Conservation (phyloP, 2,329 filamentous ascomycete genomes). For the Alternaria viburni region DNA sequence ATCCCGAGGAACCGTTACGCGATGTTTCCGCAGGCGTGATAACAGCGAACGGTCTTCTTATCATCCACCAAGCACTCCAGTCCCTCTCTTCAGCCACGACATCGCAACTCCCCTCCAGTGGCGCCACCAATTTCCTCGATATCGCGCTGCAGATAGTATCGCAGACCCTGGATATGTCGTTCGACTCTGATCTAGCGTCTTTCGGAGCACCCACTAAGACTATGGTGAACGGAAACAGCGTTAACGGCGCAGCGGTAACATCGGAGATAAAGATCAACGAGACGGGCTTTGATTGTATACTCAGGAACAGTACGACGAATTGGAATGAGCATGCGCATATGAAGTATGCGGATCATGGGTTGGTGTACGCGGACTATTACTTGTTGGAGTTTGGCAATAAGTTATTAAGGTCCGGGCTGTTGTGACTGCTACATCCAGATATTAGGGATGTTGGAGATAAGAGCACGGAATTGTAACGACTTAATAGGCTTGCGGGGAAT, state of each 20-base stretch:
- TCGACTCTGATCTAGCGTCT: constrained; percentile 35
- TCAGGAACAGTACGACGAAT: constrained; percentile 56
- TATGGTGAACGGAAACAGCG: constrained; percentile 20
- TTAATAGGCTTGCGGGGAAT: too few relatives aligned
- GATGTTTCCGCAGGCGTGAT: constrained; percentile 52
- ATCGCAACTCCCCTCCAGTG: not conserved
- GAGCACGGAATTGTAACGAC: too few relatives aligned
- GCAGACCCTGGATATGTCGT: constrained; percentile 40
- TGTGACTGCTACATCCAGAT: too few relatives aligned
- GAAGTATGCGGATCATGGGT: constrained; percentile 54
- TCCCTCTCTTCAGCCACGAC: constrained; percentile 9
- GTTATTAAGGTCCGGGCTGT: constrained; percentile 46
- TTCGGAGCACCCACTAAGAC: constrained; percentile 20
- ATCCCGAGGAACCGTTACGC: constrained; percentile 37
- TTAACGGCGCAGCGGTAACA: not conserved
- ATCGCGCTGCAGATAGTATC: constrained; percentile 29
- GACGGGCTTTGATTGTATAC: constrained; percentile 53
- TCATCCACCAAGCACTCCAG: constrained; percentile 47
- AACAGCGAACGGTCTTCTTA: constrained; percentile 51
- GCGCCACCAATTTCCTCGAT: constrained; percentile 18
- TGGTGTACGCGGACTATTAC: constrained; percentile 60
- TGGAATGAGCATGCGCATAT: constrained; percentile 55
- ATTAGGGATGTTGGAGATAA: too few relatives aligned
- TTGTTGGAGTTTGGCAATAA: constrained; percentile 57
- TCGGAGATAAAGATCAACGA: constrained; percentile 30